Evolutionary conservation across 352 stramenopile species (phyloP).

Genomic region (Phytopythium helicoides): DNA sequence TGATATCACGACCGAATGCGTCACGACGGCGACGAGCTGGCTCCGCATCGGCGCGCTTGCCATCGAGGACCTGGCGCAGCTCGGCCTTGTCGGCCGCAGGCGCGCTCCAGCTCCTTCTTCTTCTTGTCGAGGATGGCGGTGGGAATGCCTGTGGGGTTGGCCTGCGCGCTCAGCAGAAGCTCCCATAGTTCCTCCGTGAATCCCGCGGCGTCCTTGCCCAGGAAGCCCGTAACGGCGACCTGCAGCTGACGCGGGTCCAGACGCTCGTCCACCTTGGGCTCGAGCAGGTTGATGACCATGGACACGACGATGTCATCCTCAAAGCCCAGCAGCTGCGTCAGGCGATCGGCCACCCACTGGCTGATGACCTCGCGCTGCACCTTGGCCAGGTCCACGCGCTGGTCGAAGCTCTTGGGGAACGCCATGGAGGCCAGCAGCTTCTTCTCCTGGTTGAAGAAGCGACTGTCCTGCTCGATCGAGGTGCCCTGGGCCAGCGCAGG

Average conservation of each 20-base stretch:
- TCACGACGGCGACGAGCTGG: background rate
- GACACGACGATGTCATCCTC: constrained; percentile 92
- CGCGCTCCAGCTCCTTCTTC: constrained; percentile 83
- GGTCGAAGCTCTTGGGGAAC: constrained; percentile 76
- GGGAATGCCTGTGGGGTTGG: constrained; percentile 86
- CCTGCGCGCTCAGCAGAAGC: constrained; percentile 87
- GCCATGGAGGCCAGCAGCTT: constrained; percentile 85
- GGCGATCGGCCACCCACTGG: constrained; percentile 85
- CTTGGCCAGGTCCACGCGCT: constrained; percentile 84
- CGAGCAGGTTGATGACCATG: constrained; percentile 82
- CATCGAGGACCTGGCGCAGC: constrained; percentile 55
- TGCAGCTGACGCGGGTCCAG: constrained; percentile 88
- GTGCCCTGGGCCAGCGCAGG: constrained; percentile 33
- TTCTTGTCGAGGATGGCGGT: constrained; percentile 87
- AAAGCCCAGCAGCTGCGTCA: constrained; percentile 88
- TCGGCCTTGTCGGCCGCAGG: constrained; percentile 52
- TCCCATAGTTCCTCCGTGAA: constrained; percentile 92
- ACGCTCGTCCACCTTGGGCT: constrained; percentile 66
- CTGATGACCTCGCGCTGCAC: constrained; percentile 90
- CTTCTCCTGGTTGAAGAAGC: constrained; percentile 87
- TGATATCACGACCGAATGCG: background rate
- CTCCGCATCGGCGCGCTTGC: constrained; percentile 37
- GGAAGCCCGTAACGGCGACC: constrained; percentile 87
- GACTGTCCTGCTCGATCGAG: constrained; percentile 77
- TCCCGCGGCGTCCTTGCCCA: constrained; percentile 81